A percentile compares a stretch with the other conserved stretches of the same genome.
Conservation (phyloP, 768 basidiomycete genomes). For the Amanita rimosa region DNA sequence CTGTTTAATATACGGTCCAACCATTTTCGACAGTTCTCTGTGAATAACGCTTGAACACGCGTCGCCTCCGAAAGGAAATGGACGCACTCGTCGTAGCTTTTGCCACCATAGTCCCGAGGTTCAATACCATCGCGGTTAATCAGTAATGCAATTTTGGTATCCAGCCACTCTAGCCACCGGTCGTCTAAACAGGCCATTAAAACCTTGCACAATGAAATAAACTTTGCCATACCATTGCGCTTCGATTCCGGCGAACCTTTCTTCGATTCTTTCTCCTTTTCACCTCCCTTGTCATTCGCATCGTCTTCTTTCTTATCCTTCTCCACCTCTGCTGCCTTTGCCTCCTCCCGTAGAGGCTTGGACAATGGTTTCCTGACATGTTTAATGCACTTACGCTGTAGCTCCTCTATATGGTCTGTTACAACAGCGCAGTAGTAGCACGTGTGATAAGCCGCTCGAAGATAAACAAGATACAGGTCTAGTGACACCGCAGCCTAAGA, state of each 20-base stretch:
- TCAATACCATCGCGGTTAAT: slow-evolving; percentile 74
- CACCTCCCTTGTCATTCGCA: slow-evolving; percentile 25
- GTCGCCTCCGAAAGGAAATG: neutral
- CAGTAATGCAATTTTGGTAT: slow-evolving; percentile 74
- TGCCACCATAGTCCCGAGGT: slow-evolving; percentile 81
- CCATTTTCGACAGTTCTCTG: slow-evolving; percentile 75
- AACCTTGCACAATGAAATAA: slow-evolving; percentile 7
- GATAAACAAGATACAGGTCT: slow-evolving; percentile 88
- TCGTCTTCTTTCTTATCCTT: slow-evolving; percentile 34
- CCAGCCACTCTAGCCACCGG: slow-evolving; percentile 84
- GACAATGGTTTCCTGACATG: slow-evolving; percentile 76
- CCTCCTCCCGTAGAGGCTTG: slow-evolving; percentile 49
- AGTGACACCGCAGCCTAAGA: slow-evolving; percentile 66
- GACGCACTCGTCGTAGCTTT: slow-evolving; percentile 76
- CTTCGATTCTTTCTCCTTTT: slow-evolving; percentile 19
- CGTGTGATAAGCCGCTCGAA: slow-evolving; percentile 85
- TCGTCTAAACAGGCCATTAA: slow-evolving; percentile 41
- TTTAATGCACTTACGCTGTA: slow-evolving; percentile 89
- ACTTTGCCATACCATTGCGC: slow-evolving; percentile 46
- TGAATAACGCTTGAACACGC: slow-evolving; percentile 6
- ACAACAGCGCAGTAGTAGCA: slow-evolving; percentile 98
- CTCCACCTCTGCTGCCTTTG: slow-evolving; percentile 44
- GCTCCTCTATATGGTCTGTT: slow-evolving; percentile 88
- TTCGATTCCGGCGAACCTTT: slow-evolving; percentile 29
- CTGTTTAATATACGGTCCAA: slow-evolving; percentile 78